Evolutionary conservation across 2,329 filamentous ascomycete species (phyloP), one percentile per base, ranked within the genome.

Genomic region (Grosmannia serpens): DNA sequence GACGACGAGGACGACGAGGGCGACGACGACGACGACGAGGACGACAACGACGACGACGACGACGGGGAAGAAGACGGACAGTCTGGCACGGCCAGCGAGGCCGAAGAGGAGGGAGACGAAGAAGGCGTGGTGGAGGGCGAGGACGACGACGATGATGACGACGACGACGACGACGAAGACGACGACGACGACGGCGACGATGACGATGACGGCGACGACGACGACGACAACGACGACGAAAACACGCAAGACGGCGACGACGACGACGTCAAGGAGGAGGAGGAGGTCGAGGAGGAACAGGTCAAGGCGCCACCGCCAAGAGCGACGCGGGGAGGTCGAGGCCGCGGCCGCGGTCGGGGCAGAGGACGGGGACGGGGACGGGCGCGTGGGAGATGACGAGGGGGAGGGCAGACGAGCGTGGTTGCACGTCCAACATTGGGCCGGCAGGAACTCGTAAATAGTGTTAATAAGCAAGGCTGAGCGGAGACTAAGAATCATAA

Each of bases 301-400:
- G 50, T 33, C 31, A 26, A 59, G 20, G 55, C 55, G n/a, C 55
- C 61, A 2, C 59, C 60, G 27, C 57, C 46, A 10, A 55, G 52
- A 46, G 17, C 60, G 7, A 22, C 56, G 4, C 55, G 63, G 22
- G 59, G 63, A 44, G 46, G 57, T 11, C 57, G 60, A 47, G 62
- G 60, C 3, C 49, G 59, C 5, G 56, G 58, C 1, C 52, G 63
- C 3, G 60, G 63, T 15, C 58, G 63, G 1, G 55, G 59, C 5
- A 41, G 63, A 9, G 59, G 62, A 6, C 51, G 63, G n/a, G 60
- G 59, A 6, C 56, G 57, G 1, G 60, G 59, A 26, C 58, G 64
- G 33, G 61, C 58, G n/a, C 56, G 59, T 2, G 58, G 58, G 1
- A 7, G 57, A 20, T 54, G 31, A 26, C 22, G 22, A 22, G 46